Base-by-base conservation (phyloP, 257 asterid species). In the Anisodus tanguticus region DNA sequence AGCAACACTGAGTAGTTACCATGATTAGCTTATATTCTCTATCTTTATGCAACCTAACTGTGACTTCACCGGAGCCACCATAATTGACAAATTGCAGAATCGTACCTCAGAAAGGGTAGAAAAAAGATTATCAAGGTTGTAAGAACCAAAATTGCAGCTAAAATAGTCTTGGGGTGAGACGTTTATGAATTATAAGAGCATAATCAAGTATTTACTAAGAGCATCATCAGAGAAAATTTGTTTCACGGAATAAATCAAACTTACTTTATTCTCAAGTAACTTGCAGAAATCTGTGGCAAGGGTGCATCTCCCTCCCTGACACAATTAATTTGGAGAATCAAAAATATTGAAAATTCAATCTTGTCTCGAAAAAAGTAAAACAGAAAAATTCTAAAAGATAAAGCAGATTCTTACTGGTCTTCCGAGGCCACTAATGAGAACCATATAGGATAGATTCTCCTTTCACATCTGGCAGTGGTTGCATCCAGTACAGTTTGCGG, bases 211-310 rank as follows among this genome's bases (percentile, higher is more conserved):
- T 15, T 41, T 60, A 19, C n/a, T 17, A 72, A 53, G 57, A 82
- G 69, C 54, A 81, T 26, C 80, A 78, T 12, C 62, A 76, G 72
- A 51, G 83, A 17, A 53, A 78, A 55, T 31, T 78, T 64, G 57
- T 67, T 71, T 53, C 12, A 58, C 11, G 6, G 37, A 53, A 22
- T 57, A 83, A 63, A 58, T 55, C 19, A 54, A 85, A 90, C 97
- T 92, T 86, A 94, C 99, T 95, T 95, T 84, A 95, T 91, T 90
- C 99, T 92, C 86, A 95, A 88, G 90, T 92, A 95, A 85, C 93
- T 91, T 49, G 97, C 93, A 88, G 98, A 88, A 88, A 94, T 90
- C 91, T 95, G 99, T 80, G 99, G 98, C 95, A 94, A 87, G 81
- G 95, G 91, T 57, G 84, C 85, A 90, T 88, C 91, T 80, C 92